Evolutionary conservation across 108 stramenopile species (phyloP).

Genomic region (Tribonema minus): DNA sequence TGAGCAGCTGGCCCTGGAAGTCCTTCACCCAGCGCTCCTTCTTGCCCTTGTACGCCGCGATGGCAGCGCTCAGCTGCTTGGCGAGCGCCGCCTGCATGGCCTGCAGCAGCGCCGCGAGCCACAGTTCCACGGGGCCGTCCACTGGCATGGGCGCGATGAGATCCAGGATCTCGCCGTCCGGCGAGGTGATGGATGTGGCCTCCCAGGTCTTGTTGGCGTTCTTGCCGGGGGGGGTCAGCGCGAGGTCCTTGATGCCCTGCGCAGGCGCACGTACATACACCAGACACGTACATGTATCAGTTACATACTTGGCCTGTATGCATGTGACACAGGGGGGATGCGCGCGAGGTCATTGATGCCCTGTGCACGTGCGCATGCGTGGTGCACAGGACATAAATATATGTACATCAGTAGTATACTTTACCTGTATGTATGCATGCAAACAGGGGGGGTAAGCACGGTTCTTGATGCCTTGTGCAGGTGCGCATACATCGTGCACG

Average conservation of each 20-base stretch:
- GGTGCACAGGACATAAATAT: too few relatives aligned
- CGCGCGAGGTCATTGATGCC: too few relatives aligned
- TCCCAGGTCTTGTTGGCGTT: conserved; percentile 55
- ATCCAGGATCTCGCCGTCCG: conserved; percentile 59
- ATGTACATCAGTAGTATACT: too few relatives aligned
- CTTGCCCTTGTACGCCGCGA: conserved; percentile 49
- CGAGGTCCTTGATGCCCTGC: conserved; percentile 63
- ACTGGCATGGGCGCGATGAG: conserved; percentile 46
- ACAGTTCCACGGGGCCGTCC: conserved; percentile 64
- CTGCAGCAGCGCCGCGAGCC: conserved; percentile 49
- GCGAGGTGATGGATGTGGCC: conserved; percentile 51
- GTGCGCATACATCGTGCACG: too few relatives aligned
- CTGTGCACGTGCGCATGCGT: too few relatives aligned
- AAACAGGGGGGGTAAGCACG: too few relatives aligned
- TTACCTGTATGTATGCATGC: too few relatives aligned
- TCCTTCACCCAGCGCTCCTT: conserved; percentile 67
- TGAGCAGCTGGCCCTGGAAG: conserved; percentile 63
- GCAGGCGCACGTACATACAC: too few relatives aligned
- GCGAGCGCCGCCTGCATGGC: conserved; percentile 50
- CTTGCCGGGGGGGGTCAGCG: conserved; percentile 48
- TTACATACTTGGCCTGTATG: too few relatives aligned
- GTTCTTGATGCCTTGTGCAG: too few relatives aligned
- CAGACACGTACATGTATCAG: too few relatives aligned
- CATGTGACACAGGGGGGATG: too few relatives aligned
- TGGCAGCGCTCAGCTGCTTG: conserved; percentile 41